phyloP scores from a whole-genome alignment of 331 rosid species.

The Acacia concinna region DNA sequence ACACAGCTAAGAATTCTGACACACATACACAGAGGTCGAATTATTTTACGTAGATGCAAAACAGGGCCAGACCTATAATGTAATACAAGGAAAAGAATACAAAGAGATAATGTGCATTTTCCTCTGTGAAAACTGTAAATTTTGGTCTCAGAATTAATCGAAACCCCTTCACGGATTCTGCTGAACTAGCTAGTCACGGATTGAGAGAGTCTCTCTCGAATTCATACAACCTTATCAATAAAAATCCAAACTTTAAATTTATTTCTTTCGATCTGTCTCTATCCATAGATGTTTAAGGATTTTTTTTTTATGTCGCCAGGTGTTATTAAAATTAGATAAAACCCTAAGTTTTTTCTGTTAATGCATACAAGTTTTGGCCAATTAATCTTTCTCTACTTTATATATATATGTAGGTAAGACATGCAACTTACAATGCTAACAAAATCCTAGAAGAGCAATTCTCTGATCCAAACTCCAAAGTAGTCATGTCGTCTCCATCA shows the following conservation, averaged over 20 bases:
- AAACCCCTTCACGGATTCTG: slow-evolving; percentile 38
- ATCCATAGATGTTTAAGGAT: slow-evolving; percentile 4
- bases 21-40: background rate
- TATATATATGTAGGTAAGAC: background rate
- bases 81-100: slow-evolving; percentile 18
- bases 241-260: slow-evolving; percentile 53
- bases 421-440: background rate
- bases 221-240: slow-evolving; percentile 35
- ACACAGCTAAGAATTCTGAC: background rate
- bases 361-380: slow-evolving; percentile 25
- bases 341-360: background rate
- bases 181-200: slow-evolving; percentile 62
- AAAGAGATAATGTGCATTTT: slow-evolving; percentile 19
- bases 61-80: background rate
- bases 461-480: background rate
- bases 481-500: slow-evolving; percentile 55
- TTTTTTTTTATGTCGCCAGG: slow-evolving; percentile 23
- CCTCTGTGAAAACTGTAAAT: slow-evolving; percentile 34
- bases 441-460: background rate
- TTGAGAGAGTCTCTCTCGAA: slow-evolving; percentile 41
- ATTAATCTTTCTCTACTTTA: slow-evolving; percentile 34
- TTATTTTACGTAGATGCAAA: background rate
- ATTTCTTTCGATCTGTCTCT: background rate
- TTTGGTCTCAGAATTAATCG: slow-evolving; percentile 23
- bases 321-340: background rate